Percentiles rank a stretch among this genome's conserved stretches.
These are phyloP conservation scores for Ophiostoma quercus DNA, from an alignment of 2,329 filamentous ascomycete species.

Conservation along the genomic window DNA sequence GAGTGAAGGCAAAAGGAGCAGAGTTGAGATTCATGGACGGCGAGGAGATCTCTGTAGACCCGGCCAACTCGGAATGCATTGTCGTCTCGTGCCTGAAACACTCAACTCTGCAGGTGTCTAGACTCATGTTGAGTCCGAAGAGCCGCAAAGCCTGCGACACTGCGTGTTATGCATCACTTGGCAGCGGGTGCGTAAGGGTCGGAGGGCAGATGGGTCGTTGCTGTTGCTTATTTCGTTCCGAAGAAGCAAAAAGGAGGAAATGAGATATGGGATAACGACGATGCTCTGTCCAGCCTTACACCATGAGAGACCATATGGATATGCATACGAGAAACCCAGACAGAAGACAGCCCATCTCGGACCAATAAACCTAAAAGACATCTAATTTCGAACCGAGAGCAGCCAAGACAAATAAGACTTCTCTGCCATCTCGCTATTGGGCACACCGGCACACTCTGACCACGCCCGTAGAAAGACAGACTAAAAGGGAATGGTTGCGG, in stretches of 20 bases:
- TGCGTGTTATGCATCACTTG: not conserved
- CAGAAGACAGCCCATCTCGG: too few relatives aligned
- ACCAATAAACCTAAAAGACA: not conserved
- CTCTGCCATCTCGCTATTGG: not conserved
- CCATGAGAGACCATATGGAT: not conserved
- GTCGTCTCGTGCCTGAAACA: not conserved
- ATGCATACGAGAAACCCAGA: not conserved
- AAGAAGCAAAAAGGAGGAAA: too few relatives aligned
- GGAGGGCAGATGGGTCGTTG: not conserved
- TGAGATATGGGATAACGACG: too few relatives aligned
- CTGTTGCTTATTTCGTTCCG: not conserved
- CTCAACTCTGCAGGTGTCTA: not conserved
- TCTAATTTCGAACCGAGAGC: not conserved
- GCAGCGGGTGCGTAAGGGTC: not conserved
- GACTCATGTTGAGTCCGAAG: not conserved
- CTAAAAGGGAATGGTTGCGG: not conserved
- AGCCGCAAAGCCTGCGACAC: constrained; percentile 5
- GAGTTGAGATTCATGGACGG: too few relatives aligned
- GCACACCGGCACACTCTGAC: not conserved
- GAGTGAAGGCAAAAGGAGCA: too few relatives aligned
- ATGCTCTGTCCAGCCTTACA: not conserved
- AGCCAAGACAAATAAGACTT: constrained; percentile 4
- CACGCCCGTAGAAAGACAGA: not conserved
- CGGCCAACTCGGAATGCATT: not conserved
- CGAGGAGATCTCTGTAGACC: too few relatives aligned